Conservation (phyloP, 371 early-diverging fungal genomes). For the Mortierella sp. region DNA sequence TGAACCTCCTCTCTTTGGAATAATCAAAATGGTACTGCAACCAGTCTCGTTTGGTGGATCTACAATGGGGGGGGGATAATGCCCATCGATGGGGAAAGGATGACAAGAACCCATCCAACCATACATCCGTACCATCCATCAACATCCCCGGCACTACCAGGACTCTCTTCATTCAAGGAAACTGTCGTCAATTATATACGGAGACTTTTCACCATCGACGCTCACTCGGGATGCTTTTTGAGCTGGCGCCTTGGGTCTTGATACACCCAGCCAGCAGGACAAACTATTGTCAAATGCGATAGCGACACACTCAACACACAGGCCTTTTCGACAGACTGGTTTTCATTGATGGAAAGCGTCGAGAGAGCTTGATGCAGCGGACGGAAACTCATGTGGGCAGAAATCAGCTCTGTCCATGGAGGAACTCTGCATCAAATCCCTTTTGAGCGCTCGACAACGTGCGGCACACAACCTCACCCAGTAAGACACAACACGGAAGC, state of each 20-base stretch:
- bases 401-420: not conserved
- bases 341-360: not conserved
- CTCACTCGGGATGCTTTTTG: not conserved
- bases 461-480: not conserved
- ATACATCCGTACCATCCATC: slow-evolving; percentile 9
- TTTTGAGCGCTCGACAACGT: not conserved
- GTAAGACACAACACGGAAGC: not conserved
- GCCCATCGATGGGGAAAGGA: not conserved
- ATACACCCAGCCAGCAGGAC: too few relatives aligned
- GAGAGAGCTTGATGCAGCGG: not conserved
- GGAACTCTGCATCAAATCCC: slow-evolving; percentile 7
- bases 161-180: not conserved
- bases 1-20: slow-evolving; percentile 53
- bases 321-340: not conserved
- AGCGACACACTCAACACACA: too few relatives aligned
- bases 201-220: not conserved
- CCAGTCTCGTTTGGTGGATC: not conserved
- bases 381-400: not conserved
- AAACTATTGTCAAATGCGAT: too few relatives aligned
- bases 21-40: slow-evolving; percentile 37
- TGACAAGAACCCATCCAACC: not conserved
- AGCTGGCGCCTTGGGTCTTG: too few relatives aligned
- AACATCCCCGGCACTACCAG: not conserved
- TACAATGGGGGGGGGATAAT: not conserved
- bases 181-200: not conserved